phyloP scores from a whole-genome alignment of 768 basidiomycete species.

The Naganishia kalamii region DNA sequence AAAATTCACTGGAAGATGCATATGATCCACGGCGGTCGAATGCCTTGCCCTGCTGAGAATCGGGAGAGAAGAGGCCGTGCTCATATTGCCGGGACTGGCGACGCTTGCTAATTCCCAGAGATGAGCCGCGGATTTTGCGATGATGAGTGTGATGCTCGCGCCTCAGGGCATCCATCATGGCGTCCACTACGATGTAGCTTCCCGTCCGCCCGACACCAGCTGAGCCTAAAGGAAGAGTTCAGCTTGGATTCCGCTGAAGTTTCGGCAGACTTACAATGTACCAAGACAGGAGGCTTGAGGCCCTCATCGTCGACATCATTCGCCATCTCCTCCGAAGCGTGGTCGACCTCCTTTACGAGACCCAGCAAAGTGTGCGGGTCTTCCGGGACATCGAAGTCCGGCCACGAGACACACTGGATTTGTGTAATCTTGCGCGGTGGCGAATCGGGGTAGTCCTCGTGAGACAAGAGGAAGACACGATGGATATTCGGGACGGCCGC shows the following conservation, averaged over 20 bases:
- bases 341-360: constrained; percentile 67
- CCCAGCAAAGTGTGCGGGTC: constrained; percentile 68
- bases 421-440: constrained; percentile 68
- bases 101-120: not conserved
- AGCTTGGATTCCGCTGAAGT: not conserved
- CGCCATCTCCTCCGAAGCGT: constrained; percentile 30
- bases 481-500: constrained; percentile 43
- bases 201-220: constrained; percentile 94
- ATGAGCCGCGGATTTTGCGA: constrained; percentile 17
- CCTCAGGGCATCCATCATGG: constrained; percentile 37
- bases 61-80: not conserved
- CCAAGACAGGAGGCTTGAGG: constrained; percentile 38
- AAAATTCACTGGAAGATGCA: not conserved
- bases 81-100: constrained; percentile 3
- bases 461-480: constrained; percentile 59
- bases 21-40: not conserved
- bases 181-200: constrained; percentile 72
- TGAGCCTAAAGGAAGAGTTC: constrained; percentile 51
- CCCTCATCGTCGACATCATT: constrained; percentile 15
- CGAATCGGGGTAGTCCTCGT: constrained; percentile 57
- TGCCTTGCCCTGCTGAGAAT: not conserved
- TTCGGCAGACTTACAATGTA: constrained; percentile 38
- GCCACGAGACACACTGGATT: constrained; percentile 90
- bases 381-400: constrained; percentile 90
- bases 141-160: constrained; percentile 26